These are phyloP conservation scores for Penicillium brevicompactum DNA, from an alignment of 2,329 filamentous ascomycete species.

Conservation along the genomic window DNA sequence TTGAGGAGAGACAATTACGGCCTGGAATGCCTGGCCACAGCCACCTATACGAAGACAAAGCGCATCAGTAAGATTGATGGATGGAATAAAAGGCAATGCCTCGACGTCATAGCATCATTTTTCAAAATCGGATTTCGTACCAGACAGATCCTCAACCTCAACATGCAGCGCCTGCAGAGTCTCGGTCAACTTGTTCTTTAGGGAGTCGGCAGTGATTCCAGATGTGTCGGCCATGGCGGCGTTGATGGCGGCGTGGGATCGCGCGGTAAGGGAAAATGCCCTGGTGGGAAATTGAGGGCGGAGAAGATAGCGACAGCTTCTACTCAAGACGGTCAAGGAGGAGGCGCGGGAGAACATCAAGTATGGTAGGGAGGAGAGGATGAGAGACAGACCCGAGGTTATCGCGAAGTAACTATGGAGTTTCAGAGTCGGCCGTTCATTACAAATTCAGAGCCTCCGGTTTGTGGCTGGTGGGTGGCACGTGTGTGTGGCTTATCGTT, in stretches of 20 bases:
- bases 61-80: slow-evolving; percentile 6
- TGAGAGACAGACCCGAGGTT: slow-evolving; percentile 10
- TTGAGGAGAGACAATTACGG: slow-evolving; percentile 68
- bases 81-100: background rate
- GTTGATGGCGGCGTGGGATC: slow-evolving; percentile 36
- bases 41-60: slow-evolving; percentile 53
- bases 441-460: slow-evolving; percentile 23
- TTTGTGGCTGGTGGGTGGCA: slow-evolving; percentile 25
- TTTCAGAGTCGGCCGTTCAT: slow-evolving; percentile 10
- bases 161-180: slow-evolving; percentile 76
- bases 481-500: slow-evolving; percentile 21
- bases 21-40: slow-evolving; percentile 71
- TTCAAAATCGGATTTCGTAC: slow-evolving; percentile 52
- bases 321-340: slow-evolving; percentile 35
- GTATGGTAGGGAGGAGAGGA: slow-evolving; percentile 13
- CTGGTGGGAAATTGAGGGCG: slow-evolving; percentile 27
- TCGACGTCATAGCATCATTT: background rate
- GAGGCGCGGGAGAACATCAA: slow-evolving; percentile 44
- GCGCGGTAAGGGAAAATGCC: slow-evolving; percentile 37
- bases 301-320: slow-evolving; percentile 43
- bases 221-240: slow-evolving; percentile 51
- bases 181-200: slow-evolving; percentile 69
- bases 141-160: slow-evolving; percentile 88
- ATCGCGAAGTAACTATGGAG: slow-evolving; percentile 11
- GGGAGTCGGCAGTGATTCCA: slow-evolving; percentile 70